Conservation (phyloP, 495 filamentous ascomycete genomes). For the Aspergillus steynii region DNA sequence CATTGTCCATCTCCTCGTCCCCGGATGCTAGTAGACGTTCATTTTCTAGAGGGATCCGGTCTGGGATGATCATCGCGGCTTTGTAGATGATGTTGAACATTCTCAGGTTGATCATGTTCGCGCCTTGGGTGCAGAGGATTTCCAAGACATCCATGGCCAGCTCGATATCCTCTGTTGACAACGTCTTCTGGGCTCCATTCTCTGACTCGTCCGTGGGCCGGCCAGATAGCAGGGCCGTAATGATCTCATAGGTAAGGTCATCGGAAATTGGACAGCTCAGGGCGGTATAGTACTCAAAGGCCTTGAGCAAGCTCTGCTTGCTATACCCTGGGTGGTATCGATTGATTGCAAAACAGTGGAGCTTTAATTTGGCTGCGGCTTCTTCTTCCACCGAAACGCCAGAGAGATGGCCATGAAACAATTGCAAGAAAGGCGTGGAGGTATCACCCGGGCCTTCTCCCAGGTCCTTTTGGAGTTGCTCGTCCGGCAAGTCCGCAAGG, state of each 20-base stretch:
- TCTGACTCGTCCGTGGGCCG: slow-evolving; percentile 7
- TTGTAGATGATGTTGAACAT: slow-evolving; percentile 46
- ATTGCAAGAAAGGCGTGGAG: slow-evolving; percentile 49
- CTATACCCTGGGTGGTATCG: slow-evolving; percentile 41
- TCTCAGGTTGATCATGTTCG: slow-evolving; percentile 43
- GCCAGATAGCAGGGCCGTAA: slow-evolving; percentile 38
- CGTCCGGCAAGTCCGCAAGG: slow-evolving; percentile 30
- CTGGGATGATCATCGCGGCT: slow-evolving; percentile 12
- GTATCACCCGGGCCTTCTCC: slow-evolving; percentile 43
- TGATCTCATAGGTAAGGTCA: slow-evolving; percentile 34
- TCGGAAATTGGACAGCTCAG: slow-evolving; percentile 37
- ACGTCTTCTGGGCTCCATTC: slow-evolving; percentile 4
- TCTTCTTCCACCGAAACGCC: slow-evolving; percentile 29
- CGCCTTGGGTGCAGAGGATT: slow-evolving; percentile 43
- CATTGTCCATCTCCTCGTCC: slow-evolving; percentile 7
- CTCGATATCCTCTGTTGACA: slow-evolving; percentile 33
- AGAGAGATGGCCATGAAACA: slow-evolving; percentile 41
- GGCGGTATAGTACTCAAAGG: slow-evolving; percentile 32
- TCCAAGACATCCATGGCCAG: slow-evolving; percentile 48
- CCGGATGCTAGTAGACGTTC: slow-evolving; percentile 1
- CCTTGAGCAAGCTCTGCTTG: slow-evolving; percentile 29
- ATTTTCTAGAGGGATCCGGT: neutral
- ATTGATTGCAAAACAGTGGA: slow-evolving; percentile 38
- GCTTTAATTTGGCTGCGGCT: slow-evolving; percentile 32
- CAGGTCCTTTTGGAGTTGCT: slow-evolving; percentile 35